phyloP scores from a whole-genome alignment of 257 asterid species.

The Solanum arcanum region DNA sequence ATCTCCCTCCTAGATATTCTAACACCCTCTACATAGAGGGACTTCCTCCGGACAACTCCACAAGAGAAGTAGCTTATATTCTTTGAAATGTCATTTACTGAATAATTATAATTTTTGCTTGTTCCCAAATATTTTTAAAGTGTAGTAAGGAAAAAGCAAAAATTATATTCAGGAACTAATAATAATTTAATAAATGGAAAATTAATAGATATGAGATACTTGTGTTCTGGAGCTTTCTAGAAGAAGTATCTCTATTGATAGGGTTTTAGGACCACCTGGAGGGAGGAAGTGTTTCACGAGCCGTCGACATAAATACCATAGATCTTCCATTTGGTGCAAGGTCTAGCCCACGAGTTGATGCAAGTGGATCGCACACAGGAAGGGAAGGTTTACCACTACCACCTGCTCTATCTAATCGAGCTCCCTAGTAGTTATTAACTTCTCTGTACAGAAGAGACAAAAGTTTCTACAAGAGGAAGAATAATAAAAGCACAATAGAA shows the following conservation, averaged over 20 bases:
- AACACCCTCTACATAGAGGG: too few species aligned
- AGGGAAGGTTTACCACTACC: not conserved
- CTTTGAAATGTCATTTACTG: not conserved
- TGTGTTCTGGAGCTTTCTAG: conserved; percentile 31
- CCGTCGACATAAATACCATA: not conserved
- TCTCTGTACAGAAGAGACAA: conserved; percentile 16
- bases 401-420: too few species aligned
- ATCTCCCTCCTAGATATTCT: too few species aligned
- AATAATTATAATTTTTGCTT: not conserved
- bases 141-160: conserved; percentile 10
- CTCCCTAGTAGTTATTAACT: not conserved
- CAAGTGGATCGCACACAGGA: not conserved
- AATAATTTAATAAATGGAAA: not conserved
- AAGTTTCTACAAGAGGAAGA: conserved; percentile 15
- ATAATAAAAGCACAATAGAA: not conserved
- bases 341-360: conserved; percentile 17
- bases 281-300: conserved; percentile 1
- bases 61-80: conserved; percentile 4
- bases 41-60: too few species aligned
- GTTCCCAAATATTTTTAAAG: conserved; percentile 27
- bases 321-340: conserved; percentile 21
- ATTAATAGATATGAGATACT: conserved; percentile 44
- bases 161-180: not conserved
- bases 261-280: conserved; percentile 26
- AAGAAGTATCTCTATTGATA: conserved; percentile 47